Evolutionary conservation across 2,329 filamentous ascomycete species (phyloP), one percentile per base, ranked within the genome.

Genomic region (Hypoxylon sp.): DNA sequence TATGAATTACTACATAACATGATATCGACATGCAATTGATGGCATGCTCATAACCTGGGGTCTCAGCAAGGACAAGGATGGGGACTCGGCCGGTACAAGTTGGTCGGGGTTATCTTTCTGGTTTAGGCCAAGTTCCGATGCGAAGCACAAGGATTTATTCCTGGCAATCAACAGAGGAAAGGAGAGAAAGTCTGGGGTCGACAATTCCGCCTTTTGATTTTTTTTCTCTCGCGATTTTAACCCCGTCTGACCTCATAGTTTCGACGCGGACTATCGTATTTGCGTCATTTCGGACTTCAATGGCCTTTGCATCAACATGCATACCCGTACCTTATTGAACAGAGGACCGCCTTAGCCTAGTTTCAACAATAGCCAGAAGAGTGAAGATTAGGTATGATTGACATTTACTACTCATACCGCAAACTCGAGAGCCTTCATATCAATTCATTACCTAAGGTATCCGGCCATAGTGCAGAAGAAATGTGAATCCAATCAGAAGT

Each of bases 171-270:
- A 26, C 39, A 39, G 42, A 35, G 48, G 31, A 33, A 37, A 33
- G 44, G 58, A 37, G 14, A 22, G 61, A 62, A 46, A 59, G 59
- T 71, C 68, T 64, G 69, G 66, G 69, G 66, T 69, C 64, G 48
- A 37, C 0, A 48, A 63, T 66, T 63, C 66, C 66, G 65, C 62
- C 54, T 62, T 60, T 70, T 65, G 48, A 29, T 55, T 59, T 54
- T 61, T n/a, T n/a, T n/a, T n/a, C n/a, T n/a, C n/a, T 29, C 37
- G 37, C 37, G 3, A 42, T 19, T 10, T 29, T 29, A 2, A 29
- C 39, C 26, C 37, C 37, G 11, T 37, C n/a, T 22, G 39, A 22
- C 42, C 39, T 46, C 24, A 39, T 46, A 26, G n/a, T 6, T 44
- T 17, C 19, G 39, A 44, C 22, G 39, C 17, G 9, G 39, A n/a